These are phyloP conservation scores for Xylaria nigripes DNA, from an alignment of 495 filamentous ascomycete genomes.

Conservation along the genomic window DNA sequence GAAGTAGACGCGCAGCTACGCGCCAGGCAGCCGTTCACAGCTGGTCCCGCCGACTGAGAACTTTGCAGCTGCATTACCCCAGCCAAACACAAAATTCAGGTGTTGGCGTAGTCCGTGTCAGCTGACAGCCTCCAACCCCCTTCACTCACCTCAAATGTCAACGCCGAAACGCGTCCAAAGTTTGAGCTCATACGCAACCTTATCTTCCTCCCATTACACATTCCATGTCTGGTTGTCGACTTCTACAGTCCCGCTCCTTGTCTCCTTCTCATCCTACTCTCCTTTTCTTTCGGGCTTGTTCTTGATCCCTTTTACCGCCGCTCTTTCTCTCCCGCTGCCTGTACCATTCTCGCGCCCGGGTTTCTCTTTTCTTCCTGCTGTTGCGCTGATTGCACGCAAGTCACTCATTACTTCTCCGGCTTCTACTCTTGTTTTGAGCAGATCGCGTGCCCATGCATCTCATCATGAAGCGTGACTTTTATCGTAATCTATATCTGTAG, in stretches of 20 bases:
- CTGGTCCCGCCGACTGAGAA: background rate
- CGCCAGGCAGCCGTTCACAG: no score
- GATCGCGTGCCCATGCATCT: constrained; percentile 5
- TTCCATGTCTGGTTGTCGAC: background rate
- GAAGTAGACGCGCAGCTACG: no score
- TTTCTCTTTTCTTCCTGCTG: background rate
- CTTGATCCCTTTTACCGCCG: no score
- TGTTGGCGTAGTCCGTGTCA: background rate
- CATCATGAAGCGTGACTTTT: constrained; percentile 7
- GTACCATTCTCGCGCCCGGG: background rate
- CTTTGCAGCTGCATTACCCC: background rate
- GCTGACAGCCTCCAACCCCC: constrained; percentile 1
- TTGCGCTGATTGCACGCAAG: background rate
- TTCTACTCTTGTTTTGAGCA: background rate
- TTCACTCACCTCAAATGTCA: background rate
- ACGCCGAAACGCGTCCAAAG: constrained; percentile 9
- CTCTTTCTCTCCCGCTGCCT: background rate
- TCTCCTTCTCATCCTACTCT: background rate
- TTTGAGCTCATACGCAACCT: constrained; percentile 1
- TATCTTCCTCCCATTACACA: background rate
- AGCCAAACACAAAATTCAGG: background rate
- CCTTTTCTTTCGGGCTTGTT: background rate
- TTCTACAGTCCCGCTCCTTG: background rate
- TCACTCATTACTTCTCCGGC: background rate
- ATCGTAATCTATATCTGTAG: constrained; percentile 17